phyloP scores from a whole-genome alignment of 2,329 filamentous ascomycete species.

The Hypocreales sp. region DNA sequence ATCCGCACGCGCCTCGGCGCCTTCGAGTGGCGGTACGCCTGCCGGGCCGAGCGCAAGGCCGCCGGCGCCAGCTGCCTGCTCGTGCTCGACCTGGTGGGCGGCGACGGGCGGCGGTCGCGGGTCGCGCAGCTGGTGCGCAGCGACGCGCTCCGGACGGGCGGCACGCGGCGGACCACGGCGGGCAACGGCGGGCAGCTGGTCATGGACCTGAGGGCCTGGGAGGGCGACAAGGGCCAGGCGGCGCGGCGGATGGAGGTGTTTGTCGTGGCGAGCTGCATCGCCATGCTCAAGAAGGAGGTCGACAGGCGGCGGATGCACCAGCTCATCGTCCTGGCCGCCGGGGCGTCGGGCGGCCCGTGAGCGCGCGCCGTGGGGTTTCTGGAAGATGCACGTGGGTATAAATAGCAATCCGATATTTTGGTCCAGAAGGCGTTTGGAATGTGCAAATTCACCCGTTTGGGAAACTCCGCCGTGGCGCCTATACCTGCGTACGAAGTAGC shows the following conservation, averaged over 20 bases:
- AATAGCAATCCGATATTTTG: too few relatives aligned
- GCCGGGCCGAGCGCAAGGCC: constrained; percentile 26
- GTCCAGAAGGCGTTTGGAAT: too few relatives aligned
- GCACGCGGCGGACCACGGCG: constrained; percentile 20
- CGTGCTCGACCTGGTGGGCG: constrained; percentile 29
- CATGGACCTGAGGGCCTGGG: constrained; percentile 23
- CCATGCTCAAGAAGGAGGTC: constrained; percentile 51
- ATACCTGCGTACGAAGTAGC: too few relatives aligned
- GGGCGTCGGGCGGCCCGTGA: constrained; percentile 6
- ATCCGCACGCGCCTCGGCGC: constrained; percentile 32
- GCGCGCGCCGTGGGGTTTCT: too few relatives aligned
- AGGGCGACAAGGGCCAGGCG: constrained; percentile 16
- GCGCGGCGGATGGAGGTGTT: constrained; percentile 28
- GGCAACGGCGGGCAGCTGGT: constrained; percentile 35
- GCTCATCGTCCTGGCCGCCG: constrained; percentile 25
- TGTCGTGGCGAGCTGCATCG: constrained; percentile 37
- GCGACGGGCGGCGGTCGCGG: constrained; percentile 11
- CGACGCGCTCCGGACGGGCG: constrained; percentile 20
- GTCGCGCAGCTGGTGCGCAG: constrained; percentile 29
- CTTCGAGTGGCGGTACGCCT: constrained; percentile 41
- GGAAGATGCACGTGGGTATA: too few relatives aligned
- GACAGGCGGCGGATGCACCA: constrained; percentile 39
- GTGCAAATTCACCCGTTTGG: too few relatives aligned
- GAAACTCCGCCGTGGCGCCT: too few relatives aligned
- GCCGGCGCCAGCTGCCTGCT: constrained; percentile 26